Conservation (phyloP, 2,329 filamentous ascomycete species). For the Thelonectria discophora region DNA sequence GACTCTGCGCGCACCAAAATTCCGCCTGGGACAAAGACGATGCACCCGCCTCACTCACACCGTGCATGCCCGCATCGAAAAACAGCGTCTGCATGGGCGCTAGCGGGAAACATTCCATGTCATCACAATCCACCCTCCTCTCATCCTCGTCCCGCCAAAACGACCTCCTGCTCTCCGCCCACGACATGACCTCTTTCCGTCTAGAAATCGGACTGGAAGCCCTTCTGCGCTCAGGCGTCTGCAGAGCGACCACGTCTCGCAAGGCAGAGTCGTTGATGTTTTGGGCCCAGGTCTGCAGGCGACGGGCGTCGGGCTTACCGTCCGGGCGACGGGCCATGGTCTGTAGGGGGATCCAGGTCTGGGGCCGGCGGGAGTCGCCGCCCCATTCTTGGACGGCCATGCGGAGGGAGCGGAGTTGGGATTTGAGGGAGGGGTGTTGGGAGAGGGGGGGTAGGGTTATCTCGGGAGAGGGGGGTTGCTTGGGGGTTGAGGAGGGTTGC, state of each 20-base stretch:
- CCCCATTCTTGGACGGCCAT: conserved; percentile 50
- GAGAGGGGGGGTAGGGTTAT: conserved; percentile 45
- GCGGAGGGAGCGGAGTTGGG: conserved; percentile 54
- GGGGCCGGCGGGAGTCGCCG: conserved; percentile 49
- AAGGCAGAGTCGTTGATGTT: conserved; percentile 59
- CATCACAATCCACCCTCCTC: conserved; percentile 36
- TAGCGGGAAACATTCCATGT: conserved; percentile 53
- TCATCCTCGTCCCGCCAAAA: conserved; percentile 45
- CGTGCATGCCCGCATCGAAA: conserved; percentile 58
- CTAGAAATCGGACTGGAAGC: conserved; percentile 4
- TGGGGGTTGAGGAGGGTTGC: conserved; percentile 38
- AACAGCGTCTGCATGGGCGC: conserved; percentile 65
- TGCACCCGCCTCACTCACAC: conserved; percentile 43
- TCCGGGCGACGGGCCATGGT: conserved; percentile 54
- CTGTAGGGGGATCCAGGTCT: conserved; percentile 59
- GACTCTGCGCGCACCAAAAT: conserved; percentile 61
- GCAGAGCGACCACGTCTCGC: conserved; percentile 56
- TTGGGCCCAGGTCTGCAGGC: conserved; percentile 63
- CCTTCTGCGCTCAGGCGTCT: conserved; percentile 48
- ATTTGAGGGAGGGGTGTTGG: conserved; percentile 53
- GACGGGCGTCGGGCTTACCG: conserved; percentile 53
- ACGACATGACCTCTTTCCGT: conserved; percentile 18
- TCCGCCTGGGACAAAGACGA: conserved; percentile 42
- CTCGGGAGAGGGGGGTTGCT: no score
- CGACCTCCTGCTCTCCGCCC: conserved; percentile 29